phyloP scores from a whole-genome alignment of 2,329 filamentous ascomycete genomes.

The Drechslerella coelobrocha region DNA sequence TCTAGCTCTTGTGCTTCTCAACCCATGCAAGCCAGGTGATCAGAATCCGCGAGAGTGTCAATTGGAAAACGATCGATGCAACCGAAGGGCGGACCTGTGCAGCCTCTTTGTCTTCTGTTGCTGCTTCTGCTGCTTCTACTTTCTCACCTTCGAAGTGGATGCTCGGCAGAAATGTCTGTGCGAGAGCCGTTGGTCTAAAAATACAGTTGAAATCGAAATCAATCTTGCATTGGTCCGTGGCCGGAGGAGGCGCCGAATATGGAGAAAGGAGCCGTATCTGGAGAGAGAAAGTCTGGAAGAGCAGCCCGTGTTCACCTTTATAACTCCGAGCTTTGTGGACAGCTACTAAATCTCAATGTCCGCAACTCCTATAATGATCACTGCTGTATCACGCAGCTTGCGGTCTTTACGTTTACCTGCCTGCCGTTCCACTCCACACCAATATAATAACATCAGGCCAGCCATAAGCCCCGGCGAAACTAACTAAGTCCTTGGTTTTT shows the following conservation, averaged over 20 bases:
- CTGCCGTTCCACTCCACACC: constrained; percentile 39
- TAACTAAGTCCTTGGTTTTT: constrained; percentile 21
- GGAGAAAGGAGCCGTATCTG: not conserved
- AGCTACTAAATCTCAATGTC: not conserved
- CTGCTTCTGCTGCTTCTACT: not conserved
- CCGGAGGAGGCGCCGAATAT: not conserved
- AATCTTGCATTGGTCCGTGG: constrained; percentile 3
- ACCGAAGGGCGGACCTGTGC: constrained; percentile 7
- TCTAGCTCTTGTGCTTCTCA: constrained; percentile 10
- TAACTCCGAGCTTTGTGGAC: not conserved
- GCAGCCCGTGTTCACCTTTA: constrained; percentile 1
- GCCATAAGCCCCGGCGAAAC: constrained; percentile 35
- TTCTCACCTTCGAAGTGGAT: constrained; percentile 19
- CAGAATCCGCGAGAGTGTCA: constrained; percentile 3
- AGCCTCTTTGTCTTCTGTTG: not conserved
- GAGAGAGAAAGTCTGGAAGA: constrained; percentile 2
- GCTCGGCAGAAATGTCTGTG: constrained; percentile 38
- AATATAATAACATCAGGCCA: constrained; percentile 43
- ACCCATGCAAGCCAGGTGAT: constrained; percentile 8
- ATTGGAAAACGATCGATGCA: not conserved
- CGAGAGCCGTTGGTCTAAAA: constrained; percentile 24
- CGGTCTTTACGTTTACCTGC: constrained; percentile 16
- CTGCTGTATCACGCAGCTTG: constrained; percentile 12
- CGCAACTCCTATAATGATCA: constrained; percentile 6
- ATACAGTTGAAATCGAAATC: not conserved